A percentile compares a stretch with the other conserved stretches of the same genome.
These are phyloP conservation scores for Lithohypha guttulata DNA, from an alignment of 2,329 filamentous ascomycete species.

Conservation along the genomic window DNA sequence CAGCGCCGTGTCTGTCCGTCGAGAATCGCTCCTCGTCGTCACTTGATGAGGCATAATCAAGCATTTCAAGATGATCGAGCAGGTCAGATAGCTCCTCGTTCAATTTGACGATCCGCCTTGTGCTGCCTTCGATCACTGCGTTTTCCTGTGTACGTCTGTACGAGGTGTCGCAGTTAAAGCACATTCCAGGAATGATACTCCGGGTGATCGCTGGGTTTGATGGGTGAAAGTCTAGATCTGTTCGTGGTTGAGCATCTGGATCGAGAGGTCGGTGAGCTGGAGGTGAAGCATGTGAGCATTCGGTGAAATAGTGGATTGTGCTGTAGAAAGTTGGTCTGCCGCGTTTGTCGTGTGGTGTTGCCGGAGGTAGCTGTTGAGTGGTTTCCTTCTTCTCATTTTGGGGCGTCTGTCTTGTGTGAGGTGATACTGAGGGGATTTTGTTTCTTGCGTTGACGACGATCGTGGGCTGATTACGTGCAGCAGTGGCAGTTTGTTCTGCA, in stretches of 20 bases:
- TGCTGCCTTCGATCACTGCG: conserved; percentile 12
- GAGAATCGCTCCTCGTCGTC: neutral
- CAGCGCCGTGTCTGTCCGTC: neutral
- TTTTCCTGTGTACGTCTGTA: conserved; percentile 14
- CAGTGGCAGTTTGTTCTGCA: neutral
- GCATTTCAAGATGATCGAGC: conserved; percentile 4
- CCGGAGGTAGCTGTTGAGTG: neutral
- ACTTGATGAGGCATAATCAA: neutral
- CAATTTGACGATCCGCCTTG: conserved; percentile 9
- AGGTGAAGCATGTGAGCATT: conserved; percentile 17
- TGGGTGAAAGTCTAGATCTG: conserved; percentile 10
- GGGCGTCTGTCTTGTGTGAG: neutral
- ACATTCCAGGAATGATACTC: conserved; percentile 15
- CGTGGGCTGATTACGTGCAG: neutral
- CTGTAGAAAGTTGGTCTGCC: conserved; percentile 2
- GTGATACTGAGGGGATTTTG: conserved; percentile 2
- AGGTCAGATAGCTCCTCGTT: neutral
- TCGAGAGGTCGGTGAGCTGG: conserved; percentile 18
- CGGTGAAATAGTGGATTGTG: conserved; percentile 16
- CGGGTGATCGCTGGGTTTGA: conserved; percentile 3
- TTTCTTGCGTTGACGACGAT: neutral
- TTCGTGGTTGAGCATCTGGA: conserved; percentile 6
- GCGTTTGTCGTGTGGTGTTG: conserved; percentile 1
- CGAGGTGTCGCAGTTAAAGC: conserved; percentile 15
- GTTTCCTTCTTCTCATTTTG: neutral